A percentile compares a stretch with the other conserved stretches of the same genome.
phyloP scores from a whole-genome alignment of 2,329 filamentous ascomycete species.

The Camillea tinctor region DNA sequence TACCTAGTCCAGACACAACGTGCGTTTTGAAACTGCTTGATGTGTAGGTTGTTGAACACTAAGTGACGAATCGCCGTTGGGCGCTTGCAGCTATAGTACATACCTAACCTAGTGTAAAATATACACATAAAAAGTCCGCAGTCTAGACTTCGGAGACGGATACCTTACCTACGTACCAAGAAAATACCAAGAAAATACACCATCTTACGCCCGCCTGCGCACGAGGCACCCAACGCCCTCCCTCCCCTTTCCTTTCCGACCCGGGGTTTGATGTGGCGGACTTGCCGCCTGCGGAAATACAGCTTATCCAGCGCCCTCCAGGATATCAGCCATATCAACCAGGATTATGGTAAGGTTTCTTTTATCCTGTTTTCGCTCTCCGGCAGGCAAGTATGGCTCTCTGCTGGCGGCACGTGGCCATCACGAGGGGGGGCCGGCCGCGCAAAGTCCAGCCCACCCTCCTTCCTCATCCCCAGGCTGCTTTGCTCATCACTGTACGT shows the following conservation, averaged over 20 bases:
- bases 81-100: neutral
- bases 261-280: neutral
- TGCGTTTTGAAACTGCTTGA: neutral
- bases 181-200: neutral
- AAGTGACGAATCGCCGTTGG: neutral
- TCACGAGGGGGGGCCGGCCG: neutral
- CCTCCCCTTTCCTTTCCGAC: neutral
- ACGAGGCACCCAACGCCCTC: neutral
- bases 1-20: neutral
- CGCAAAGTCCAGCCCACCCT: neutral
- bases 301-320: neutral
- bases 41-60: neutral
- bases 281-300: neutral
- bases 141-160: neutral
- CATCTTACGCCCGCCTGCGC: neutral
- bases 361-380: neutral
- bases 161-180: neutral
- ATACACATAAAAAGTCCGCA: neutral
- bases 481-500: no score
- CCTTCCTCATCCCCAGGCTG: no score
- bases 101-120: no score
- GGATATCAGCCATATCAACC: neutral
- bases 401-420: neutral
- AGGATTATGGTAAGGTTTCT: neutral
- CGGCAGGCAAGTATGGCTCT: neutral